These are phyloP conservation scores for Daucus carota DNA, from an alignment of 129 eudicot genomes.

Conservation along the genomic window DH1_v3.0 NC_030387.2:4769001-4769500, in stretches of 20 bases:
- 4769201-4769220: slow-evolving; percentile 64
- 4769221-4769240: slow-evolving; percentile 58
- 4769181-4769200: slow-evolving; percentile 67
- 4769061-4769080: slow-evolving; percentile 33
- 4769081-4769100: slow-evolving; percentile 41
- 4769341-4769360: slow-evolving; percentile 33
- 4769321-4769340: slow-evolving; percentile 33
- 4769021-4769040: slow-evolving; percentile 42
- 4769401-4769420: slow-evolving; percentile 72
- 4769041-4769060: slow-evolving; percentile 27
- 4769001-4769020: slow-evolving; percentile 36
- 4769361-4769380: slow-evolving; percentile 52
- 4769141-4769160: slow-evolving; percentile 57
- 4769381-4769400: slow-evolving; percentile 63
- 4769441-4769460: slow-evolving; percentile 48
- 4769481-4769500: slow-evolving; percentile 49
- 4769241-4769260: slow-evolving; percentile 37
- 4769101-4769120: slow-evolving; percentile 46
- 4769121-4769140: slow-evolving; percentile 46
- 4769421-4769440: slow-evolving; percentile 44
- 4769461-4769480: slow-evolving; percentile 43
- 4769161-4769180: slow-evolving; percentile 52
- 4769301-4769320: slow-evolving; percentile 55
- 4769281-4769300: slow-evolving; percentile 86
- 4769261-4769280: slow-evolving; percentile 68